These are phyloP conservation scores for Komagataella populi DNA, from an alignment of 805 yeast species.

Conservation along the genomic window DNA sequence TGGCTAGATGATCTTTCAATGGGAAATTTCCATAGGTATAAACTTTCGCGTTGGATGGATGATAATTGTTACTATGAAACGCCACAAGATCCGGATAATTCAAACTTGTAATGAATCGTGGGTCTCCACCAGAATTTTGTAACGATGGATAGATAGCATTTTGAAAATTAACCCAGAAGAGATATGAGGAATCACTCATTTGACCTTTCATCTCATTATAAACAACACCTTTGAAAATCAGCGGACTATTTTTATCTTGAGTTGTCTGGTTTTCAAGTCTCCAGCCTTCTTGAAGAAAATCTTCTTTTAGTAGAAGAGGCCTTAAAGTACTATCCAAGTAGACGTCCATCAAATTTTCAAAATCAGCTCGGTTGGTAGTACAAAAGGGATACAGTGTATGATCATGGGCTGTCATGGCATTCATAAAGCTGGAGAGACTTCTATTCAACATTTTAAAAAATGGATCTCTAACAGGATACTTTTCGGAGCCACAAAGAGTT, in stretches of 20 bases:
- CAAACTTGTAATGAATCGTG: slow-evolving; percentile 60
- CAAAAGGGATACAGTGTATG: slow-evolving; percentile 94
- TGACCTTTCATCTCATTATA: slow-evolving; percentile 99
- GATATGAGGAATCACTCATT: slow-evolving; percentile 76
- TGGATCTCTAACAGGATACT: slow-evolving; percentile 92
- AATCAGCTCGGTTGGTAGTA: slow-evolving; percentile 79
- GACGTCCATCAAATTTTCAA: slow-evolving; percentile 69
- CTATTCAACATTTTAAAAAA: slow-evolving; percentile 94
- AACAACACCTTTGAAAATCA: slow-evolving; percentile 87
- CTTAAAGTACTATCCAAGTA: slow-evolving; percentile 78
- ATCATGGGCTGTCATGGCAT: slow-evolving; percentile 97
- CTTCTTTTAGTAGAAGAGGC: slow-evolving; percentile 67
- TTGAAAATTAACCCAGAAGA: slow-evolving; percentile 73
- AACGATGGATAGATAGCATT: slow-evolving; percentile 74
- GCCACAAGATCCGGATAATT: slow-evolving; percentile 62
- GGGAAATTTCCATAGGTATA: slow-evolving; percentile 81
- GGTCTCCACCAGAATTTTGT: slow-evolving; percentile 92
- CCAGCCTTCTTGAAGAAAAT: slow-evolving; percentile 97
- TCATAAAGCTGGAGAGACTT: slow-evolving; percentile 93
- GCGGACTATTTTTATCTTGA: slow-evolving; percentile 41
- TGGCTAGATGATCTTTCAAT: slow-evolving; percentile 41
- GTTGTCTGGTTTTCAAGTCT: slow-evolving; percentile 65
- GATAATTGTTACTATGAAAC: slow-evolving; percentile 68
- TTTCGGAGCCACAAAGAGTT: slow-evolving; percentile 84
- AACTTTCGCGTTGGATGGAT: slow-evolving; percentile 80